These are phyloP conservation scores for Stramenopiles sp. DNA, from an alignment of 352 stramenopile species.

Conservation along the genomic window DNA sequence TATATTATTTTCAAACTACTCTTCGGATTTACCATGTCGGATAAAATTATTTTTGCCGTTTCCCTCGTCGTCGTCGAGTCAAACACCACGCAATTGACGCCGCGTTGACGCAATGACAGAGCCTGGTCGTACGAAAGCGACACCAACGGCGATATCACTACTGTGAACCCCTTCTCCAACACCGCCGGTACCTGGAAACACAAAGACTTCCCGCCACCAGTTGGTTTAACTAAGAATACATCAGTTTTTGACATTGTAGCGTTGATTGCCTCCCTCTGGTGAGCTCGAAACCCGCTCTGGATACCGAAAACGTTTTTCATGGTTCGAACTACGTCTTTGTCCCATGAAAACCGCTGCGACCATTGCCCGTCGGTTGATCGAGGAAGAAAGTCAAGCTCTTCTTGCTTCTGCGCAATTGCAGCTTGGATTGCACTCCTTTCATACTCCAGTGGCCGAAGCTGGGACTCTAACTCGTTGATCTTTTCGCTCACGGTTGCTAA, in stretches of 20 bases:
- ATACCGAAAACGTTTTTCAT: slow-evolving; percentile 36
- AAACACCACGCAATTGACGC: background rate
- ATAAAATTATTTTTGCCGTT: background rate
- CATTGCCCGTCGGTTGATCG: background rate
- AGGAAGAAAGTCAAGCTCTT: background rate
- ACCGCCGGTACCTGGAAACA: slow-evolving; percentile 67
- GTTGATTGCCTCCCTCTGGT: slow-evolving; percentile 72
- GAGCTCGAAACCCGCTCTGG: slow-evolving; percentile 49
- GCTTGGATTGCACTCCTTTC: background rate
- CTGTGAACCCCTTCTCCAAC: slow-evolving; percentile 42
- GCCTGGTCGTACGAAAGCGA: slow-evolving; percentile 75
- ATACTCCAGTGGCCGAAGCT: background rate
- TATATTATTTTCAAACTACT: slow-evolving; percentile 2
- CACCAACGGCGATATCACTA: slow-evolving; percentile 72
- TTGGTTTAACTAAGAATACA: slow-evolving; percentile 77
- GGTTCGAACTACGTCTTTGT: background rate
- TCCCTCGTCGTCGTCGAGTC: background rate
- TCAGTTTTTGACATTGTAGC: slow-evolving; percentile 57
- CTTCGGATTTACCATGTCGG: background rate
- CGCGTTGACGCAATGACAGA: background rate
- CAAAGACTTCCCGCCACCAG: slow-evolving; percentile 53
- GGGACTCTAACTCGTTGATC: background rate
- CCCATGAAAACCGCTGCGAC: background rate
- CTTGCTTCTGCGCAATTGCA: background rate
- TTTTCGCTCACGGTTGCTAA: background rate